Evolutionary conservation across 1,139 yeast species (phyloP), one percentile per base, ranked within the genome.

Genomic region (Debaryomyces singareniensis): DNA sequence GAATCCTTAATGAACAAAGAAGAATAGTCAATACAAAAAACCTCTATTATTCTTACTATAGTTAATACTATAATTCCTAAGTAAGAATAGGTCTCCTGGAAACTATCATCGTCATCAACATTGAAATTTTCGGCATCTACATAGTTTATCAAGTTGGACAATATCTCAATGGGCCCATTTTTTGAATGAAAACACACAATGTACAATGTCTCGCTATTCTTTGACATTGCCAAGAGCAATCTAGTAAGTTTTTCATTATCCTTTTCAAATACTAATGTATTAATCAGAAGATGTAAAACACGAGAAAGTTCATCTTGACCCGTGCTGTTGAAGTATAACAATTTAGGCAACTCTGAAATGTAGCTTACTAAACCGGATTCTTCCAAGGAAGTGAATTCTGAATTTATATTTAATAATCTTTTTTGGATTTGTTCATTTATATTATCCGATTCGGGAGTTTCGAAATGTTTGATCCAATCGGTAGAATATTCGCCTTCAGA

Each of bases 11-110:
- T 34, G 22, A 40, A 38, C 25, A 54, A 34, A 9, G 43, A 33
- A 2, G 59, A 44, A 24, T 52, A 43, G 32, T 67, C 55, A 25
- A 75, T 49, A 7, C 67, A 57, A 42, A 69, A 79, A 15, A 68
- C 57, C 29, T 58, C 57, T 4, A 67, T 52, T 5, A 74, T 54
- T 16, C 68, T 52, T 12, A 71, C 58, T 3, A 78, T 53, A 26
- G 78, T 65, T 25, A 79, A 51, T 15, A 79, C 44, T 2, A 76
- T 53, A 12, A 71, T 60, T 0, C 93, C 89, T 49, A 79, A 75
- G 32, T 79, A 77, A 1, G 83, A 63, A 45, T 77, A 82, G n/a
- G 64, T 51, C 21, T 82, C 91, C 47, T 80, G 91, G 42, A 74
- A 73, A 43, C 77, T 75, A 30, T 71, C 66, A 30, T 69, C 76